Percentiles rank a stretch among this genome's conserved stretches.
Evolutionary conservation across 1,139 yeast genomes (phyloP).

Genomic region (Geotrichum cucujoidarum): DNA sequence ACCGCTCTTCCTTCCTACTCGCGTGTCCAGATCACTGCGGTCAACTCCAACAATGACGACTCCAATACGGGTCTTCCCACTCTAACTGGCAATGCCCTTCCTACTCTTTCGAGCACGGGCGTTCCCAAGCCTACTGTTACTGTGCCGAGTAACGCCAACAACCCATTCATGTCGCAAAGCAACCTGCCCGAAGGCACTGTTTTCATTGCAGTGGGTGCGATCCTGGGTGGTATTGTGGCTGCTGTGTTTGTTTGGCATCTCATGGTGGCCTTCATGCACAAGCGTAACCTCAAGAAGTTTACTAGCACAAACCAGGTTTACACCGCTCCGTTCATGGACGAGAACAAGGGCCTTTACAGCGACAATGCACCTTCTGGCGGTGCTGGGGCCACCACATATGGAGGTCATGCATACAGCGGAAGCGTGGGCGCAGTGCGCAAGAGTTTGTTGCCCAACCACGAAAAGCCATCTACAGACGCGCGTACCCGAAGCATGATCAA

Average conservation of each 20-base stretch:
- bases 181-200: constrained; percentile 66
- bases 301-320: constrained; percentile 3
- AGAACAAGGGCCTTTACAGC: constrained; percentile 13
- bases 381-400: constrained; percentile 11
- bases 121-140: constrained; percentile 52
- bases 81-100: constrained; percentile 15
- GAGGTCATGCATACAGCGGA: constrained; percentile 2
- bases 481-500: constrained; percentile 19
- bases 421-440: background rate
- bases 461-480: background rate
- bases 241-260: constrained; percentile 41
- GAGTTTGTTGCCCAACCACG: background rate
- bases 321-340: constrained; percentile 15
- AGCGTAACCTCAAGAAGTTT: constrained; percentile 13
- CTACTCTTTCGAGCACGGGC: constrained; percentile 21
- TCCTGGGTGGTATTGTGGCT: constrained; percentile 53
- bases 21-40: constrained; percentile 10
- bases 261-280: constrained; percentile 18
- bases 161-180: constrained; percentile 57
- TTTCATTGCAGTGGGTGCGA: constrained; percentile 71
- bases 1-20: constrained; percentile 3
- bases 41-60: constrained; percentile 1
- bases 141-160: constrained; percentile 53
- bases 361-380: constrained; percentile 6
- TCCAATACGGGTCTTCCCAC: background rate